phyloP scores from a whole-genome alignment of 2,329 filamentous ascomycete genomes.

The Ophiocordyceps polyrhachis-furcata region DNA sequence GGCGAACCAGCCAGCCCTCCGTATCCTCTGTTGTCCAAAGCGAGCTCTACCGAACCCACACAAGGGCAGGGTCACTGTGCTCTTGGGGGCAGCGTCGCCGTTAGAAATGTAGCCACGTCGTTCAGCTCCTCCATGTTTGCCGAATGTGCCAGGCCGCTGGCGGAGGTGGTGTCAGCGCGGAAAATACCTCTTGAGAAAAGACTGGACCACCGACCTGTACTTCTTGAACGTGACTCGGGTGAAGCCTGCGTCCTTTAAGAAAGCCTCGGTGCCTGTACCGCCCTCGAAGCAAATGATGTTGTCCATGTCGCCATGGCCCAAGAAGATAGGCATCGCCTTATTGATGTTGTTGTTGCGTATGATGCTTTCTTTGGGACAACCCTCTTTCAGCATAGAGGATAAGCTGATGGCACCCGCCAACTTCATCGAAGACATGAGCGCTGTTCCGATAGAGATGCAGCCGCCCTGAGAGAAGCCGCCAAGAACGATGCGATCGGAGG shows the following conservation, averaged over 20 bases:
- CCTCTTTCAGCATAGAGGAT: conserved; percentile 62
- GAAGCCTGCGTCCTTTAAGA: conserved; percentile 53
- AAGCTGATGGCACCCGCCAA: conserved; percentile 71
- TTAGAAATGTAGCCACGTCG: conserved; percentile 49
- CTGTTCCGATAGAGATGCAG: conserved; percentile 64
- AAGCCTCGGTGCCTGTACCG: conserved; percentile 45
- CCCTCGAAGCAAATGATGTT: conserved; percentile 44
- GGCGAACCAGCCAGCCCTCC: no score
- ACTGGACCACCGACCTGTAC: conserved; percentile 40
- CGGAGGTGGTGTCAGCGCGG: not conserved
- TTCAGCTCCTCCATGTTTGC: conserved; percentile 64
- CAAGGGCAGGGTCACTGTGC: not conserved
- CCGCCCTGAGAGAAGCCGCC: conserved; percentile 75
- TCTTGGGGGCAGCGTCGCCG: conserved; percentile 22
- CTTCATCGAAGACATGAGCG: conserved; percentile 50
- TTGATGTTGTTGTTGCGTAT: conserved; percentile 22
- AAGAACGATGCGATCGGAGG: conserved; percentile 62
- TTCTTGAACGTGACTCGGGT: conserved; percentile 51
- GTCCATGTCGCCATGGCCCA: conserved; percentile 74
- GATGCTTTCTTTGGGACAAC: conserved; percentile 20
- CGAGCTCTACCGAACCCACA: no score
- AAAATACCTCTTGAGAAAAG: not conserved
- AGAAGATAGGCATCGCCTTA: conserved; percentile 64
- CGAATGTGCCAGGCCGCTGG: conserved; percentile 53
- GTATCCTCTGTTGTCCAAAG: no score